These are phyloP conservation scores for Tulasnella sp. DNA, from an alignment of 768 basidiomycete species.

Conservation along the genomic window DNA sequence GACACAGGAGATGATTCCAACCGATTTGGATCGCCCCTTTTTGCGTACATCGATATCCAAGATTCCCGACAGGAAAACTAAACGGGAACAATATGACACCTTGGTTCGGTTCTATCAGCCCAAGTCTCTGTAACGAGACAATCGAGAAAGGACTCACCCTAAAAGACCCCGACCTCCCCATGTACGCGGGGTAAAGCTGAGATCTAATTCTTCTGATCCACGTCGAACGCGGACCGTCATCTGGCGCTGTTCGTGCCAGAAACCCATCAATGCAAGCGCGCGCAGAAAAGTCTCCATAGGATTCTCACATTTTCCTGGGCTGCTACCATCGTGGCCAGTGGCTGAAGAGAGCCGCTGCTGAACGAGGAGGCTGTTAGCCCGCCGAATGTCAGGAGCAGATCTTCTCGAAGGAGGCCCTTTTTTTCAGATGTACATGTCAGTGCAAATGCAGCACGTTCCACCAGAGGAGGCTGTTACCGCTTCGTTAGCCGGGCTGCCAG, in stretches of 20 bases:
- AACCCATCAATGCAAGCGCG: neutral
- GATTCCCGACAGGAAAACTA: constrained; percentile 3
- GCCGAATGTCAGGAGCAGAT: constrained; percentile 73
- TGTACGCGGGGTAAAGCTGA: constrained; percentile 62
- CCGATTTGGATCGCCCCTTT: neutral
- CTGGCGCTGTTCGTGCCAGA: constrained; percentile 16
- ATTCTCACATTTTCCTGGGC: constrained; percentile 69
- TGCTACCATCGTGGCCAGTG: constrained; percentile 69
- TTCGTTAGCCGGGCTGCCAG: constrained; percentile 72
- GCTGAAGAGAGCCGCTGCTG: constrained; percentile 51
- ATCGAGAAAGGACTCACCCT: constrained; percentile 52
- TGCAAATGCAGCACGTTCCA: neutral
- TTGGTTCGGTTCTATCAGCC: neutral
- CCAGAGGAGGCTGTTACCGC: constrained; percentile 53
- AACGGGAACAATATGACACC: constrained; percentile 37
- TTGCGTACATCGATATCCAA: neutral
- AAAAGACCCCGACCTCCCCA: constrained; percentile 88
- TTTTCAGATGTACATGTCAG: constrained; percentile 18
- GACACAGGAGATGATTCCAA: neutral
- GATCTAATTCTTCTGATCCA: constrained; percentile 30
- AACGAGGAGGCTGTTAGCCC: constrained; percentile 53
- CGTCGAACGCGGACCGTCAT: constrained; percentile 28
- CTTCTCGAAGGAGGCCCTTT: constrained; percentile 68
- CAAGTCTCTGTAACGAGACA: neutral
- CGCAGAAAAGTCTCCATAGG: neutral